Evolutionary conservation across 164 flowering plant genomes (phyloP).

Genomic region (Tetrastigma voinierianum): DNA sequence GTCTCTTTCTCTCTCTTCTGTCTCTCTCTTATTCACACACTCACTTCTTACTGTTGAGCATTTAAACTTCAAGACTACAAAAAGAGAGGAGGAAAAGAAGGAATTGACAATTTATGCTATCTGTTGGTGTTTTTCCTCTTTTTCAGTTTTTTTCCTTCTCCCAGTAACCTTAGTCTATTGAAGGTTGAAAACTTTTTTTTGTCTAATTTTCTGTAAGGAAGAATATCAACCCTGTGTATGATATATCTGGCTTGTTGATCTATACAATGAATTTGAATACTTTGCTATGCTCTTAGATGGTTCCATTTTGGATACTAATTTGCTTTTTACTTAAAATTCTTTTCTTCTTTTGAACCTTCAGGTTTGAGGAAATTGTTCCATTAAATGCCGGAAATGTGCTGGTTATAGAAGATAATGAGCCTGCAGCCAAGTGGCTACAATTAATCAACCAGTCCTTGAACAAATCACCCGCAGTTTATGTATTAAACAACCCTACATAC

Average conservation of each 20-base stretch:
- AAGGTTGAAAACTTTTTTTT: too few relatives aligned
- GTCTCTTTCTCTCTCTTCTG: slow-evolving; percentile 1
- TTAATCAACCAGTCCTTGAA: slow-evolving; percentile 71
- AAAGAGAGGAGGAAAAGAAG: too few relatives aligned
- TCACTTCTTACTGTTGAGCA: neutral
- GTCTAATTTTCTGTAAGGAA: too few relatives aligned
- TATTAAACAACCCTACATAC: slow-evolving; percentile 4
- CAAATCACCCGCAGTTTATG: slow-evolving; percentile 17
- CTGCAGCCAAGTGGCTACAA: slow-evolving; percentile 77
- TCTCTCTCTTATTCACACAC: neutral
- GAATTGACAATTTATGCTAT: too few relatives aligned
- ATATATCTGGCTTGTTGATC: too few relatives aligned
- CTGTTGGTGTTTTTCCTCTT: too few relatives aligned
- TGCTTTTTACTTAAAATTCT: neutral
- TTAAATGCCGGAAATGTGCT: slow-evolving; percentile 90
- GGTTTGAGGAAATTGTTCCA: slow-evolving; percentile 94
- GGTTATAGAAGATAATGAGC: slow-evolving; percentile 77
- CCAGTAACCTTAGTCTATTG: too few relatives aligned
- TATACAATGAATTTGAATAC: neutral
- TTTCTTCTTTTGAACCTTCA: slow-evolving; percentile 19
- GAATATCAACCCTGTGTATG: too few relatives aligned
- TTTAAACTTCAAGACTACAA: too few relatives aligned
- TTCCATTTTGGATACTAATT: neutral
- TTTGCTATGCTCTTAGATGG: neutral
- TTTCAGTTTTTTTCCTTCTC: too few relatives aligned